A percentile compares a stretch with the other conserved stretches of the same genome.
Conservation (phyloP, 2,329 filamentous ascomycete species). For the Cordyceps javanica region DNA sequence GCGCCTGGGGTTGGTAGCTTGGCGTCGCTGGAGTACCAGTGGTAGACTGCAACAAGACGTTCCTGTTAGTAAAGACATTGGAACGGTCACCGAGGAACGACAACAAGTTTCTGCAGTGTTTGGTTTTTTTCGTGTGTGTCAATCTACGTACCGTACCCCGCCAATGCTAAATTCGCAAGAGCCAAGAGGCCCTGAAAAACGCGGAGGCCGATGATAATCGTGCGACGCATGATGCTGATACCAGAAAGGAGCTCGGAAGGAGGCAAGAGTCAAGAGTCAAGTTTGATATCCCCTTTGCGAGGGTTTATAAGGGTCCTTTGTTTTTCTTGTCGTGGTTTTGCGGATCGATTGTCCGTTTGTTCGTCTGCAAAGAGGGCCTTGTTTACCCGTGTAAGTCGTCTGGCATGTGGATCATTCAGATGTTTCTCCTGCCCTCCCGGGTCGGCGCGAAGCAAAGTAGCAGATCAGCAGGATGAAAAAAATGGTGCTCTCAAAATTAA, state of each 20-base stretch:
- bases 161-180: conserved; percentile 40
- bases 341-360: neutral
- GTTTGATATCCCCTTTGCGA: neutral
- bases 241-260: neutral
- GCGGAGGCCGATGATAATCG: conserved; percentile 21
- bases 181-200: conserved; percentile 40
- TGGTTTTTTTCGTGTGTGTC: neutral
- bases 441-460: too few species aligned
- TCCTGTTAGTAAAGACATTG: too few species aligned
- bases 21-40: conserved; percentile 55
- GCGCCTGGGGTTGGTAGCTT: conserved; percentile 47
- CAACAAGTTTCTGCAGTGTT: neutral
- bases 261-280: neutral
- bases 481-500: too few species aligned
- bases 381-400: conserved; percentile 9
- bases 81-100: too few species aligned
- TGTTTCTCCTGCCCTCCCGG: too few species aligned
- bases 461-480: neutral
- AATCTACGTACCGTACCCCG: conserved; percentile 40
- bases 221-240: conserved; percentile 8
- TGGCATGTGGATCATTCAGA: conserved; percentile 4
- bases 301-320: neutral
- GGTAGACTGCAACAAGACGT: conserved; percentile 44
- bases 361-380: neutral
- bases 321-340: neutral